Conservation (phyloP, 1,284 basidiomycete genomes). For the Heterobasidion annosum region DNA sequence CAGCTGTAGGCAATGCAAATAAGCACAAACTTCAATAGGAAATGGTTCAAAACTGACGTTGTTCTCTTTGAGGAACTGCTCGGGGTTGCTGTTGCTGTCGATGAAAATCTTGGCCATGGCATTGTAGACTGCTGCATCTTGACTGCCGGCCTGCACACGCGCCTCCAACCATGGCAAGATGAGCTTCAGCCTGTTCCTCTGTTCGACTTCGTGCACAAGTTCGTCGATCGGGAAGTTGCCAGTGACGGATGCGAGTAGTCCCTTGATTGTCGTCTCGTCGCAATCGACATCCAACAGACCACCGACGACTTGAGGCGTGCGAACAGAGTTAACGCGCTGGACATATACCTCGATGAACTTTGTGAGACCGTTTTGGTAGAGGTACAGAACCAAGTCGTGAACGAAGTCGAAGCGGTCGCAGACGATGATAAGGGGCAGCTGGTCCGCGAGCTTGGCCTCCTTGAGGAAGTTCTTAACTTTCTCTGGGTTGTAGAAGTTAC, state of each 20-base stretch:
- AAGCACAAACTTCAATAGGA: not conserved
- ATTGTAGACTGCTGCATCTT: slow-evolving; percentile 92
- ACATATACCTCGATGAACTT: slow-evolving; percentile 99
- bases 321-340: slow-evolving; percentile 93
- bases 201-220: slow-evolving; percentile 95
- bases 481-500: slow-evolving; percentile 97
- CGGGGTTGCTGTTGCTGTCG: slow-evolving; percentile 98
- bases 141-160: slow-evolving; percentile 86
- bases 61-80: slow-evolving; percentile 97
- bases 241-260: slow-evolving; percentile 86
- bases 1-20: slow-evolving; percentile 35
- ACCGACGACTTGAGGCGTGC: slow-evolving; percentile 98
- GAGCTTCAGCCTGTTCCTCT: slow-evolving; percentile 92
- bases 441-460: slow-evolving; percentile 94
- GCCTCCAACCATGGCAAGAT: slow-evolving; percentile 97
- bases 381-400: slow-evolving; percentile 96
- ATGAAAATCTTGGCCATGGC: slow-evolving; percentile 98
- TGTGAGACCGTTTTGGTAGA: slow-evolving; percentile 95
- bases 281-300: slow-evolving; percentile 98
- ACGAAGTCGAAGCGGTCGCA: slow-evolving; percentile 99
- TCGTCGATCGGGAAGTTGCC: slow-evolving; percentile 98
- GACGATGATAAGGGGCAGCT: slow-evolving; percentile 98
- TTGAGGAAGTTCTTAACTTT: slow-evolving; percentile 99
- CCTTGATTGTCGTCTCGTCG: slow-evolving; percentile 95
- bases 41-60: slow-evolving; percentile 49